phyloP scores from a whole-genome alignment of 495 filamentous ascomycete genomes.

The Penicillium desertorum region DNA sequence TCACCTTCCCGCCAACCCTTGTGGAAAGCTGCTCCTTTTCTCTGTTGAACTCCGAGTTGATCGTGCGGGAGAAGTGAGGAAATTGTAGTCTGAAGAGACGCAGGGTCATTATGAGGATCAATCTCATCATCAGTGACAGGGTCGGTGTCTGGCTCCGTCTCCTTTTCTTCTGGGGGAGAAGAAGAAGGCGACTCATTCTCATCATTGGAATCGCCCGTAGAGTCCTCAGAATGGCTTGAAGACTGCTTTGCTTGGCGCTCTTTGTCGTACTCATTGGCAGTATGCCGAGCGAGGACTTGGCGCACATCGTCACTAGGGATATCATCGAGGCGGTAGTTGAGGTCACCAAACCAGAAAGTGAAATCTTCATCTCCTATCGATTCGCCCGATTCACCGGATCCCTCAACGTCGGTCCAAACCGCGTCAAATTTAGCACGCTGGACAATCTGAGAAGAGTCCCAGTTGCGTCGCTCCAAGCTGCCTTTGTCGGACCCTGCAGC shows the following conservation, averaged over 20 bases:
- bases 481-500: conserved; percentile 78
- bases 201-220: conserved; percentile 11
- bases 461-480: conserved; percentile 79
- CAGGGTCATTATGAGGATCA: conserved; percentile 55
- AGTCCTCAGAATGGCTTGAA: conserved; percentile 31
- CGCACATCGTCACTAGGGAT: conserved; percentile 90
- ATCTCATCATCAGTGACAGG: conserved; percentile 36
- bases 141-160: neutral
- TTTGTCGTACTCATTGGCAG: conserved; percentile 69
- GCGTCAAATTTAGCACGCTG: conserved; percentile 72
- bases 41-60: conserved; percentile 75
- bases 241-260: conserved; percentile 31
- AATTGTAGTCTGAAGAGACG: conserved; percentile 79
- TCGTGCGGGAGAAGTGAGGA: conserved; percentile 86
- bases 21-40: conserved; percentile 72
- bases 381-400: conserved; percentile 55
- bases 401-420: conserved; percentile 54
- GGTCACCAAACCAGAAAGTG: conserved; percentile 92
- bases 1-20: conserved; percentile 89
- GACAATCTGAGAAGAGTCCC: conserved; percentile 81
- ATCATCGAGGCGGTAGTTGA: conserved; percentile 90
- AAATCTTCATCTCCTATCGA: conserved; percentile 89
- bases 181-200: conserved; percentile 15
- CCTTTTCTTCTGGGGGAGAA: conserved; percentile 6
- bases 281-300: conserved; percentile 77